Percentiles rank a stretch among this genome's conserved stretches.
These are phyloP conservation scores for Angophora floribunda DNA, from an alignment of 345 rosid genomes.

Conservation along the genomic window DNA sequence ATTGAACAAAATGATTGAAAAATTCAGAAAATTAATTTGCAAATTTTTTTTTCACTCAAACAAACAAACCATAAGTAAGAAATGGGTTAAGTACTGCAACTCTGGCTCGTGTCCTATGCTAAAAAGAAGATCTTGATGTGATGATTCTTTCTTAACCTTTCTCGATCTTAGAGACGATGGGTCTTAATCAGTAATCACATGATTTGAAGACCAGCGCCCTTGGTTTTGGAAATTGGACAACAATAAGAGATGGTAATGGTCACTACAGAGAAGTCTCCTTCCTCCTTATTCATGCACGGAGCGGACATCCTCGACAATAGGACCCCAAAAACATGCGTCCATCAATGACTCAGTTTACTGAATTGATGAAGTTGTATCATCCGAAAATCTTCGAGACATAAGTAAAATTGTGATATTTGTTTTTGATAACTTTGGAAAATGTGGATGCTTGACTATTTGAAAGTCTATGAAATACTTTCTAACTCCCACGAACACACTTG, in stretches of 20 bases:
- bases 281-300: background rate
- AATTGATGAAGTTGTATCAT: background rate
- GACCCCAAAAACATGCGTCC: background rate
- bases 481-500: background rate
- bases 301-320: background rate
- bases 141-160: background rate
- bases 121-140: background rate
- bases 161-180: background rate
- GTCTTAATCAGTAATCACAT: background rate
- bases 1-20: fast-evolving
- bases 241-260: background rate
- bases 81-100: background rate
- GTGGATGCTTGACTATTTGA: background rate
- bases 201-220: background rate
- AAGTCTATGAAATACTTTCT: fast-evolving
- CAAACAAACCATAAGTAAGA: background rate
- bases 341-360: background rate
- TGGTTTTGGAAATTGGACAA: background rate
- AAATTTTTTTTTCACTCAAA: fast-evolving
- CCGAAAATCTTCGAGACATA: background rate
- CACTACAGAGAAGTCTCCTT: background rate
- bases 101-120: background rate
- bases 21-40: fast-evolving
- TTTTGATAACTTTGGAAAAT: background rate
- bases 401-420: background rate